These are phyloP conservation scores for Vigna mungo DNA, from an alignment of 306 rosid species.

Conservation along the genomic window DNA sequence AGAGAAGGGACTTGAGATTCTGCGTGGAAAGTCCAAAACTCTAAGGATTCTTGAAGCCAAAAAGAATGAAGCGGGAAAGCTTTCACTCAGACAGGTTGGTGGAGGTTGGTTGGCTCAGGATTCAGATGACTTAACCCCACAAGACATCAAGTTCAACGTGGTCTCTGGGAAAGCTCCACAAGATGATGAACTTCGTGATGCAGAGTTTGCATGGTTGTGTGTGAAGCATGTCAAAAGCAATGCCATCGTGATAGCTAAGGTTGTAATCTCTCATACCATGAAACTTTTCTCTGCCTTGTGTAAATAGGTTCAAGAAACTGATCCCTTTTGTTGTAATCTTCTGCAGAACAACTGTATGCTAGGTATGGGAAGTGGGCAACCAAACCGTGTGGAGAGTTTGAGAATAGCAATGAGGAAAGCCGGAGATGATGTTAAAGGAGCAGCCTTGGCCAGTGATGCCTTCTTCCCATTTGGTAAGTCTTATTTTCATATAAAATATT, in stretches of 20 bases:
- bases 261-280: conserved; percentile 26
- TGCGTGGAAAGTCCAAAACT: conserved; percentile 82
- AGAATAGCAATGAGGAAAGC: conserved; percentile 90
- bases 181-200: conserved; percentile 70
- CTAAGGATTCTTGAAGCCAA: conserved; percentile 85
- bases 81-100: conserved; percentile 92
- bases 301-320: conserved; percentile 25
- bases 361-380: conserved; percentile 99
- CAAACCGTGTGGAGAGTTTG: conserved; percentile 88
- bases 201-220: conserved; percentile 90
- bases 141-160: conserved; percentile 65
- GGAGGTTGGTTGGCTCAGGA: conserved; percentile 99
- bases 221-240: conserved; percentile 97
- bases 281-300: conserved; percentile 12
- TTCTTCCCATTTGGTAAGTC: conserved; percentile 95
- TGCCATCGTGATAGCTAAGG: conserved; percentile 92
- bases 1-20: conserved; percentile 86
- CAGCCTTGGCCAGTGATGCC: conserved; percentile 97
- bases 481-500: conserved; percentile 10
- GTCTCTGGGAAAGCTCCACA: conserved; percentile 70
- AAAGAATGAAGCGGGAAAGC: conserved; percentile 79
- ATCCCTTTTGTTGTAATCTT: conserved; percentile 28
- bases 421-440: conserved; percentile 86
- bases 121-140: conserved; percentile 78
- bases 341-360: conserved; percentile 85